These are phyloP conservation scores for Rhizopus microsporus DNA, from an alignment of 371 early-diverging fungal species.

Conservation along the genomic window DNA sequence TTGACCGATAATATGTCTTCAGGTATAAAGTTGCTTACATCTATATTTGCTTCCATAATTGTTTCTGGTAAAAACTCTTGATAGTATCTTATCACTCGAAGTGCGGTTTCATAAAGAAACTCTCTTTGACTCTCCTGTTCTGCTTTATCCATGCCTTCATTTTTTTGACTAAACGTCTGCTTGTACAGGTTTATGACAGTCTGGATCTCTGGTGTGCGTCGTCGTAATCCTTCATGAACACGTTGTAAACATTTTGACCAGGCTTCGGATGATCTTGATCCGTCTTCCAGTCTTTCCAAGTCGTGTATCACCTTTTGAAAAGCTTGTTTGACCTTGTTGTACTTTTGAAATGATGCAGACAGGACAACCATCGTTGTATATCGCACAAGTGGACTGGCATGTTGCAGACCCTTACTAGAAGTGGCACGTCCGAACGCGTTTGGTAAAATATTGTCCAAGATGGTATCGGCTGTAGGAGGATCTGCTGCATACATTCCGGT, in stretches of 20 bases:
- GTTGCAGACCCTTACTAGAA: conserved; percentile 67
- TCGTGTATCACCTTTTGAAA: conserved; percentile 35
- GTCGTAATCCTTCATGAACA: conserved; percentile 63
- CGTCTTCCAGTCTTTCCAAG: conserved; percentile 22
- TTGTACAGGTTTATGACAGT: conserved; percentile 61
- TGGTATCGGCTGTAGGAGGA: conserved; percentile 58
- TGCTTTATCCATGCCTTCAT: conserved; percentile 27
- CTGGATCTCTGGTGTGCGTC: conserved; percentile 77
- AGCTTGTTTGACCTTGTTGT: conserved; percentile 45
- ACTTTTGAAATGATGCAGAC: conserved; percentile 65
- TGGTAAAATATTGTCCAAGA: conserved; percentile 77
- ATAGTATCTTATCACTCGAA: conserved; percentile 68
- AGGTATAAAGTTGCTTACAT: conserved; percentile 77
- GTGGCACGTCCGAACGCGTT: conserved; percentile 56
- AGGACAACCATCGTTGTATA: conserved; percentile 66
- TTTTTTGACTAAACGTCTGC: conserved; percentile 23
- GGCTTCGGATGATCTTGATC: conserved; percentile 18
- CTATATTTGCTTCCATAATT: conserved; percentile 71
- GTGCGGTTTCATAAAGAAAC: conserved; percentile 55
- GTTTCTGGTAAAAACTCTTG: conserved; percentile 68
- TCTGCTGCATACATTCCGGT: conserved; percentile 53
- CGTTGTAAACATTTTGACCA: conserved; percentile 40
- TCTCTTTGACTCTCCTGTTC: conserved; percentile 40
- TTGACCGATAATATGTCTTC: conserved; percentile 57
- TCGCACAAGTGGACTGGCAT: conserved; percentile 66